A percentile compares a stretch with the other conserved stretches of the same genome.
phyloP scores from a whole-genome alignment of 805 yeast genomes.

The Lachancea dasiensis region DNA sequence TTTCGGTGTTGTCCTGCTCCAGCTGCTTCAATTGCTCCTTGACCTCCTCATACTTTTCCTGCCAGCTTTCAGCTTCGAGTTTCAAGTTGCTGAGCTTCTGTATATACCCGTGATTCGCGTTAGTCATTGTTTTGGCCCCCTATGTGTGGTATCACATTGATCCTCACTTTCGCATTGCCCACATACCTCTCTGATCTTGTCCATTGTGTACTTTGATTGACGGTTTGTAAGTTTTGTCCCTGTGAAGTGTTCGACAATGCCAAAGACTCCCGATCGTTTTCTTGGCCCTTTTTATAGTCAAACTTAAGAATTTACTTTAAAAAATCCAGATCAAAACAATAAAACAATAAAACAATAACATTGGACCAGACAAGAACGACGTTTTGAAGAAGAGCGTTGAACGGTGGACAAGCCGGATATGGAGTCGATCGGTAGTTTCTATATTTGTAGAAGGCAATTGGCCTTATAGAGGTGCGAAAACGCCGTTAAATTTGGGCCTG shows the following conservation, averaged over 20 bases:
- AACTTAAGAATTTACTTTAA: background rate
- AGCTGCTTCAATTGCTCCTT: conserved; percentile 73
- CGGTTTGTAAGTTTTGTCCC: background rate
- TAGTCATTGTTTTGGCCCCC: background rate
- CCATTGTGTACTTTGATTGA: conserved; percentile 35
- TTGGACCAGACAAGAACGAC: background rate
- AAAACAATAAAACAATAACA: background rate
- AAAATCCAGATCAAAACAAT: background rate
- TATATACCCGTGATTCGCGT: background rate
- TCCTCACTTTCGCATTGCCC: conserved; percentile 7
- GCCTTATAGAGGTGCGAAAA: no score
- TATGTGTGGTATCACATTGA: background rate
- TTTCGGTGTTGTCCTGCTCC: conserved; percentile 87
- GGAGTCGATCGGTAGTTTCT: no score
- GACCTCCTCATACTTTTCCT: conserved; percentile 90
- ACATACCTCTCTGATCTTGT: conserved; percentile 56
- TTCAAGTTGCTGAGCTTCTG: conserved; percentile 85
- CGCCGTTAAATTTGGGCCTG: no score
- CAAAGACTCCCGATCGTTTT: conserved; percentile 1
- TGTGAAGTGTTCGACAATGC: background rate
- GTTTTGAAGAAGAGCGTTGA: background rate
- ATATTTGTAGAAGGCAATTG: no score
- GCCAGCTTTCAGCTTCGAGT: conserved; percentile 95
- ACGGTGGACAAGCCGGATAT: background rate
- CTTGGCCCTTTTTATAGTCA: conserved; percentile 2